phyloP scores from a whole-genome alignment of 192 early-diverging fungal species.

The Diversispora epigaea region DNA sequence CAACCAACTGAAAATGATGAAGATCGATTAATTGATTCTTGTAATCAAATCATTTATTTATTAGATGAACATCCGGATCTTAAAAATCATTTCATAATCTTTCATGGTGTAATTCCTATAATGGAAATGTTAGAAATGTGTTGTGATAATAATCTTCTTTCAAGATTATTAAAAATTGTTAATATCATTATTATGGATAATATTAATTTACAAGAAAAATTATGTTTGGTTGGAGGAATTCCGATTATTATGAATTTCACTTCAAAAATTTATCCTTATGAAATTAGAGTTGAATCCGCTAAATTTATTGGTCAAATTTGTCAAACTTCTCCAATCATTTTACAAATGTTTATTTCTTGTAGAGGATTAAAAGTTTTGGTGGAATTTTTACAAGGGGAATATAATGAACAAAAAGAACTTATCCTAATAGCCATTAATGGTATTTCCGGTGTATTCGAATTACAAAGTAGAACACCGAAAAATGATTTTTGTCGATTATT shows the following conservation, averaged over 20 bases:
- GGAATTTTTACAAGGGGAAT: conserved; percentile 50
- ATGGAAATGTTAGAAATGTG: conserved; percentile 50
- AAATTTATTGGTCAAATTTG: conserved; percentile 54
- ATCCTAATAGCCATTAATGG: conserved; percentile 55
- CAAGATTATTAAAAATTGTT: conserved; percentile 39
- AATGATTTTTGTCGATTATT: conserved; percentile 60
- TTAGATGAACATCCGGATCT: conserved; percentile 45
- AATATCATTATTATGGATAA: conserved; percentile 45
- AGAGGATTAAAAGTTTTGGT: conserved; percentile 51
- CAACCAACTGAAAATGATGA: conserved; percentile 32
- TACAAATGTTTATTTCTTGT: conserved; percentile 63
- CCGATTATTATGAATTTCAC: conserved; percentile 50
- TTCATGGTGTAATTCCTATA: conserved; percentile 49
- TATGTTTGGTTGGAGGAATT: conserved; percentile 58
- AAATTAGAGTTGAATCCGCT: conserved; percentile 50
- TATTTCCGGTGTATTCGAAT: conserved; percentile 52
- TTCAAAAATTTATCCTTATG: conserved; percentile 37
- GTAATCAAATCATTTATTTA: conserved; percentile 31
- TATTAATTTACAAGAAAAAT: conserved; percentile 47
- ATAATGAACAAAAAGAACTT: conserved; percentile 46
- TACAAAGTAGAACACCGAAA: conserved; percentile 54
- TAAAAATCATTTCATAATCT: conserved; percentile 44
- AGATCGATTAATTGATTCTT: conserved; percentile 18
- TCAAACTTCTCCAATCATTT: conserved; percentile 43
- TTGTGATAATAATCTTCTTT: conserved; percentile 33